Base-by-base conservation (phyloP, 257 asterid genomes). In the Osmanthus fragrans region DNA sequence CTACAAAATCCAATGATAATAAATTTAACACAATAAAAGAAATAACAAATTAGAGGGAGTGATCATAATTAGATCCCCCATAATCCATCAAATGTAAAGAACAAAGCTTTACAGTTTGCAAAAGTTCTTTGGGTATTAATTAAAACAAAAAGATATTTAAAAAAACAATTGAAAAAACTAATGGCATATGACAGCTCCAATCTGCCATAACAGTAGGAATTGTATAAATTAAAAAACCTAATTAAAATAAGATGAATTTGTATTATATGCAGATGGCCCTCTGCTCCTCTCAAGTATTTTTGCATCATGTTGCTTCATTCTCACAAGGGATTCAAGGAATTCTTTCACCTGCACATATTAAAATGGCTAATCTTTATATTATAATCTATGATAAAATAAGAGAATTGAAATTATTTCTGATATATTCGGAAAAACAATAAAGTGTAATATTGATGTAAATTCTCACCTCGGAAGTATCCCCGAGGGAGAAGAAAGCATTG, bases 401-500 rank as follows among this genome's bases (percentile, higher is more conserved):
- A 39, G 7, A 10, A 34, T 19, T 4, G 3, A 36, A 21, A 18
- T 27, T 25, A 4, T 32, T 32, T 2, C 34, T 32, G 34, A 32
- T 32, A 36, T 18, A 16, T 2, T 1, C 64, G 10, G 49, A 37
- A 37, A 7, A 7, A 7, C 8, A 36, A 37, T 37, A 37, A 7
- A 49, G 60, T 0, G 7, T 4, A 3, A 16, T 47, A 47, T 16
- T 4, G 58, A 16, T 4, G 21, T 47, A 47, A 47, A 47, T 4
- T 3, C 67, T 34, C 34, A 95, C 99, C 94, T 95, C 96, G 10
- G 87, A 88, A 79, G 99, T 79, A 82, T 91, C 96, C 86, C 80
- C 85, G 13, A 95, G 90, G 65, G 99, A 95, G 85, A 93, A 95
- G 87, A 80, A 79, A 12, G 98, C 99, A 2, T 87, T 86, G 87